Conservation (phyloP, 805 yeast species). For the Starmerella stellata region DNA sequence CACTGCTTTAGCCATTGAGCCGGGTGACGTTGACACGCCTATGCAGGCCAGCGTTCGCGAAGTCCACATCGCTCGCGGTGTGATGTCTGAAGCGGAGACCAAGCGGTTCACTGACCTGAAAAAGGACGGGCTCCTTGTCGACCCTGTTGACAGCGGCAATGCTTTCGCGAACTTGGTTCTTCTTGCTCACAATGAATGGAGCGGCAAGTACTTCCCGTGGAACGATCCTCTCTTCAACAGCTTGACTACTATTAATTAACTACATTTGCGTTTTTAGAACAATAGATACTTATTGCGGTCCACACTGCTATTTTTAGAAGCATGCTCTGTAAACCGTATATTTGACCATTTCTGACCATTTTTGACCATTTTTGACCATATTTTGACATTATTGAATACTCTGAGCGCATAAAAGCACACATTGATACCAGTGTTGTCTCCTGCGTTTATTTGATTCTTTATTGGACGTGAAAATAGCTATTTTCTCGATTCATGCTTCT, state of each 20-base stretch:
- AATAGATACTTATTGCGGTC: too few relatives aligned
- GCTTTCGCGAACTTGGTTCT: slow-evolving; percentile 50
- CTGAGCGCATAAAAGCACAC: too few relatives aligned
- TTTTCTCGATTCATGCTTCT: too few relatives aligned
- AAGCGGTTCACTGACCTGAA: slow-evolving; percentile 50
- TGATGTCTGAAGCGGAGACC: slow-evolving; percentile 44
- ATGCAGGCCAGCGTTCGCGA: slow-evolving; percentile 77
- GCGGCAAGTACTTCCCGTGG: slow-evolving; percentile 54
- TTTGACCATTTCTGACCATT: too few relatives aligned
- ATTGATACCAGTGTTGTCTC: too few relatives aligned
- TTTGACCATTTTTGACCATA: too few relatives aligned
- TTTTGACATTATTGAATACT: too few relatives aligned
- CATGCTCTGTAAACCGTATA: too few relatives aligned
- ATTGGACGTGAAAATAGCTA: too few relatives aligned
- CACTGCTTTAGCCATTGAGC: slow-evolving; percentile 60
- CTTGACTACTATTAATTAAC: background rate
- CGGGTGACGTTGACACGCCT: slow-evolving; percentile 82
- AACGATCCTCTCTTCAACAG: slow-evolving; percentile 9
- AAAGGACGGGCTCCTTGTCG: slow-evolving; percentile 36
- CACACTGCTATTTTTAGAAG: too few relatives aligned
- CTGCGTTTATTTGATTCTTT: too few relatives aligned
- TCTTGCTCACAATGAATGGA: slow-evolving; percentile 39
- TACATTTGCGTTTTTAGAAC: background rate
- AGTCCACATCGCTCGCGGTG: slow-evolving; percentile 27
- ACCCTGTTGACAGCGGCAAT: slow-evolving; percentile 55